Evolutionary conservation across 2,329 filamentous ascomycete species (phyloP).

Genomic region (Phoma sp.): DNA sequence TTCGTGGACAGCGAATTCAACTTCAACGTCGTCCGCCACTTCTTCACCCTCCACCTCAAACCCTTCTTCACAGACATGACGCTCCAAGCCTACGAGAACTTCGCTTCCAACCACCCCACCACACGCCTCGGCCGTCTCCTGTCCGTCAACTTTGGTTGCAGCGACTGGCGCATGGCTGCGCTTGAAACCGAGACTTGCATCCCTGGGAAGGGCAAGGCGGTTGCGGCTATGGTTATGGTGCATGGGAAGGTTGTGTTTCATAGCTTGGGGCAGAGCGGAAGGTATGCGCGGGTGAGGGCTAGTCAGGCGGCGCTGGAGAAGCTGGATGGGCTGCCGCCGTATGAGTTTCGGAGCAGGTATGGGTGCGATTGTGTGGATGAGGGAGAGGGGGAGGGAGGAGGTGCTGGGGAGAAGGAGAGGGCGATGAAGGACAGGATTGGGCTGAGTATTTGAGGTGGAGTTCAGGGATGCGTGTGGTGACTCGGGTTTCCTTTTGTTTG

Average conservation of each 20-base stretch:
- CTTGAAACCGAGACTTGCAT: slow-evolving; percentile 54
- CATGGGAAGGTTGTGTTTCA: slow-evolving; percentile 73
- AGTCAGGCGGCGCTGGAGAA: slow-evolving; percentile 64
- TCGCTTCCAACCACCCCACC: slow-evolving; percentile 82
- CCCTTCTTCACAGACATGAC: slow-evolving; percentile 86
- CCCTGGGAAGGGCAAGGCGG: slow-evolving; percentile 50
- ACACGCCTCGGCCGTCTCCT: slow-evolving; percentile 73
- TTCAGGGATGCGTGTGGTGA: background rate
- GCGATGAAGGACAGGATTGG: slow-evolving; percentile 29
- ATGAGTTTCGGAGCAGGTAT: slow-evolving; percentile 66
- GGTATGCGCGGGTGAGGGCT: slow-evolving; percentile 75
- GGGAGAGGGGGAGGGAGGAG: slow-evolving; percentile 2
- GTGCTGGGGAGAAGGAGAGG: slow-evolving; percentile 3
- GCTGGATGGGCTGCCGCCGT: slow-evolving; percentile 58
- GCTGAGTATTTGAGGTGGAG: slow-evolving; percentile 20
- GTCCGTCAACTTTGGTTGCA: slow-evolving; percentile 69
- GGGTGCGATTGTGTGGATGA: slow-evolving; percentile 66
- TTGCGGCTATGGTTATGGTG: slow-evolving; percentile 77
- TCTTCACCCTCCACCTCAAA: slow-evolving; percentile 77
- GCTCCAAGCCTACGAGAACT: slow-evolving; percentile 75
- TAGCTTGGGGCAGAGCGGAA: slow-evolving; percentile 65
- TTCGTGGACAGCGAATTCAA: slow-evolving; percentile 89
- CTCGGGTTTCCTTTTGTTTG: background rate
- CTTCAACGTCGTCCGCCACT: slow-evolving; percentile 73
- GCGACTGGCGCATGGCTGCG: slow-evolving; percentile 56